phyloP scores from a whole-genome alignment of 2,329 filamentous ascomycete species.

The Exophiala sideris region DNA sequence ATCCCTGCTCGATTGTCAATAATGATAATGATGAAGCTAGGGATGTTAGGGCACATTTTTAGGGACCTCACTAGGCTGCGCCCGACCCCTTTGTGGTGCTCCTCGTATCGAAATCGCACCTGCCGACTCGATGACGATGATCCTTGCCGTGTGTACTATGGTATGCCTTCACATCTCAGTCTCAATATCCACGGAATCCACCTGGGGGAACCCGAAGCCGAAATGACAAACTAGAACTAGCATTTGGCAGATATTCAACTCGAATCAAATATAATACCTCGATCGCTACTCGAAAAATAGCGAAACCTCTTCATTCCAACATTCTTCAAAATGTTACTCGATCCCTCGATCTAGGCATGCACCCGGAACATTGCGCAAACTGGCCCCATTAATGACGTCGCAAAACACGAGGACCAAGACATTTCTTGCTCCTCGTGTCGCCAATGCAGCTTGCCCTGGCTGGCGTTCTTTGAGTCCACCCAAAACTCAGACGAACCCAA shows the following conservation, averaged over 20 bases:
- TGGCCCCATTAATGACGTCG: slow-evolving; percentile 6
- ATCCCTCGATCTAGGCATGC: not conserved
- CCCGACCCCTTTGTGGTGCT: slow-evolving; percentile 1
- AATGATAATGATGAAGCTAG: too few relatives aligned
- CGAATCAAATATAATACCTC: too few relatives aligned
- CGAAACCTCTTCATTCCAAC: too few relatives aligned
- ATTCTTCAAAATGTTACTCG: not conserved
- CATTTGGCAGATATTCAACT: too few relatives aligned
- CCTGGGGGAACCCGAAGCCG: not conserved
- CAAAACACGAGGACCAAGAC: slow-evolving; percentile 13
- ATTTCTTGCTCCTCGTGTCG: slow-evolving; percentile 2
- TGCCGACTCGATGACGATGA: slow-evolving; percentile 1
- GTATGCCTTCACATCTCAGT: not conserved
- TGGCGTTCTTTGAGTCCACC: not conserved
- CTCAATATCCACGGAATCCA: not conserved
- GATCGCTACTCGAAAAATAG: too few relatives aligned
- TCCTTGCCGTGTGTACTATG: not conserved
- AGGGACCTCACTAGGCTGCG: not conserved
- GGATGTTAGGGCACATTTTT: too few relatives aligned
- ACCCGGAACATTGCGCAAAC: not conserved
- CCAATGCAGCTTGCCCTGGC: slow-evolving; percentile 1
- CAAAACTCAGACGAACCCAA: not conserved
- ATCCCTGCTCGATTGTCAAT: not conserved
- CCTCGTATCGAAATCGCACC: not conserved
- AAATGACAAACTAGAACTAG: not conserved